phyloP scores from a whole-genome alignment of 495 filamentous ascomycete genomes.

The Pyronema omphalodes region DNA sequence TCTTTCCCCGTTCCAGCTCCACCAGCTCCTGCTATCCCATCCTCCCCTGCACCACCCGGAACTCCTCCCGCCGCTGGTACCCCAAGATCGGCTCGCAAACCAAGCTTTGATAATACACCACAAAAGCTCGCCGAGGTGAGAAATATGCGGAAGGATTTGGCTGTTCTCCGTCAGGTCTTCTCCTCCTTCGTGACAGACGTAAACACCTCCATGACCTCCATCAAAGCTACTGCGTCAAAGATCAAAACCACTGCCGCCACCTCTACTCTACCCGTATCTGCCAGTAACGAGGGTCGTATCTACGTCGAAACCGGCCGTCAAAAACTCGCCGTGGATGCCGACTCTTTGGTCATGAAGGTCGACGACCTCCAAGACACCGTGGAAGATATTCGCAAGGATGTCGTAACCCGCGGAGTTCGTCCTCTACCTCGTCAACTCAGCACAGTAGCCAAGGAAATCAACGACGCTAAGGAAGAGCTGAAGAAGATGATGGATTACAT shows the following conservation, averaged over 20 bases:
- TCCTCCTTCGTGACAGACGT: conserved; percentile 77
- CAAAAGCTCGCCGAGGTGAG: conserved; percentile 58
- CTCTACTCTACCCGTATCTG: conserved; percentile 33
- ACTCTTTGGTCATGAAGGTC: conserved; percentile 71
- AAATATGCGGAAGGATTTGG: conserved; percentile 71
- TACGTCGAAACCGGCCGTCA: conserved; percentile 80
- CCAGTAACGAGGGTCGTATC: conserved; percentile 54
- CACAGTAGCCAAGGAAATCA: conserved; percentile 69
- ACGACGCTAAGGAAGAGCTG: conserved; percentile 59
- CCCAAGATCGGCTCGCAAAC: conserved; percentile 7
- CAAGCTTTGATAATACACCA: conserved; percentile 24
- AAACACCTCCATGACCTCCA: conserved; percentile 62
- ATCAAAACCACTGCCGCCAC: conserved; percentile 61
- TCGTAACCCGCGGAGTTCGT: conserved; percentile 79
- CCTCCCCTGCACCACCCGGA: conserved; percentile 18
- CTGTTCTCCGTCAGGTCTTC: conserved; percentile 83
- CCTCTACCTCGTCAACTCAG: conserved; percentile 85
- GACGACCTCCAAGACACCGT: conserved; percentile 92
- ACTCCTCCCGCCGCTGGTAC: not conserved
- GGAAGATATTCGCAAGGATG: conserved; percentile 93
- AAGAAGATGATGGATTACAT: conserved; percentile 92
- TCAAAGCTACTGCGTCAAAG: conserved; percentile 58
- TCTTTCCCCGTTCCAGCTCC: conserved; percentile 36
- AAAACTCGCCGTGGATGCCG: conserved; percentile 60
- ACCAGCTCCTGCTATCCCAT: conserved; percentile 20